phyloP scores from a whole-genome alignment of 1,284 basidiomycete genomes.

The Microbotryum saponariae region DNA sequence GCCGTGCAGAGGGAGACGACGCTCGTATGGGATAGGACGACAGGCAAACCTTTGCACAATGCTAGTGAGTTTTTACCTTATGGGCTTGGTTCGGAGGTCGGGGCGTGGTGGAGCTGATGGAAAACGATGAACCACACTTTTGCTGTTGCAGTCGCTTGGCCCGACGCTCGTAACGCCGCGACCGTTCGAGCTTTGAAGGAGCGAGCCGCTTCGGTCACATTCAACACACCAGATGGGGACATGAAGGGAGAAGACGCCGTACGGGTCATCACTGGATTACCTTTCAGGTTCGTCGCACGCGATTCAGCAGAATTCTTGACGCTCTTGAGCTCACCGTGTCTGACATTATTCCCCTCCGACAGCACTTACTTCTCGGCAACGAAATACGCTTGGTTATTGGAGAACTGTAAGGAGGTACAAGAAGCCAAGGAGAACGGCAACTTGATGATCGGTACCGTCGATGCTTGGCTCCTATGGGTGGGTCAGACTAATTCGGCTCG shows the following conservation, averaged over 20 bases:
- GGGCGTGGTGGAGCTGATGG: background rate
- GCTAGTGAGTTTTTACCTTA: slow-evolving; percentile 19
- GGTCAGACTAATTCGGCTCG: slow-evolving; percentile 37
- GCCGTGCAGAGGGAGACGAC: slow-evolving; percentile 98
- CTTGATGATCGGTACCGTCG: slow-evolving; percentile 86
- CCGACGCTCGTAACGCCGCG: slow-evolving; percentile 80
- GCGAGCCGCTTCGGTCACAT: slow-evolving; percentile 50
- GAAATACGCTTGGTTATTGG: slow-evolving; percentile 94
- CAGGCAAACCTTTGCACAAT: slow-evolving; percentile 72
- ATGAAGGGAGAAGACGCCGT: slow-evolving; percentile 54
- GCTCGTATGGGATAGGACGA: slow-evolving; percentile 83
- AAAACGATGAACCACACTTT: background rate
- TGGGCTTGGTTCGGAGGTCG: background rate
- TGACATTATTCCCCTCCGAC: background rate
- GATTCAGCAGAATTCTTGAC: too few species aligned
- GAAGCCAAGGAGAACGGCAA: slow-evolving; percentile 74
- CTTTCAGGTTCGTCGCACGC: slow-evolving; percentile 55
- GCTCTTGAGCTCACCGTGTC: background rate
- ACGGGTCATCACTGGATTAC: slow-evolving; percentile 71
- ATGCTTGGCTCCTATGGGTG: slow-evolving; percentile 91
- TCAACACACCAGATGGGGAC: slow-evolving; percentile 27
- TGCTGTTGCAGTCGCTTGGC: slow-evolving; percentile 78
- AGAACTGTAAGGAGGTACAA: slow-evolving; percentile 70
- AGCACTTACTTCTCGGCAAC: slow-evolving; percentile 89
- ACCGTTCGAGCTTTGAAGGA: slow-evolving; percentile 70